Percentiles rank a stretch among this genome's conserved stretches.
phyloP scores from a whole-genome alignment of 148 eudicot species.

The Euryodendron excelsum region DNA sequence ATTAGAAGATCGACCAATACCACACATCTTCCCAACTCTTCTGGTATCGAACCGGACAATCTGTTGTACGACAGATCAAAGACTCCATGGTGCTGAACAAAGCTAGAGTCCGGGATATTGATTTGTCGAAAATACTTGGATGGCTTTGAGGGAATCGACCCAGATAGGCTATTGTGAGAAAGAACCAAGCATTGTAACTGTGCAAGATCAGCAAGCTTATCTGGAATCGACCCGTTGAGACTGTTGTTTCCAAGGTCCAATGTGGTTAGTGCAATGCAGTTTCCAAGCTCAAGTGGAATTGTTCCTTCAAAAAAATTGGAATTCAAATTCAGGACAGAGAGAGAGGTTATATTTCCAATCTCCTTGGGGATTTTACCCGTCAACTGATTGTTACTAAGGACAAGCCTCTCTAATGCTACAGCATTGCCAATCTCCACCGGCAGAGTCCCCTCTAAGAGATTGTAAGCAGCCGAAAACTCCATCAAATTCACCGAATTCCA shows the following conservation, averaged over 20 bases:
- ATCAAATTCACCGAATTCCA: slow-evolving; percentile 40
- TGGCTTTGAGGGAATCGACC: slow-evolving; percentile 33
- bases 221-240: slow-evolving; percentile 42
- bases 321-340: slow-evolving; percentile 47
- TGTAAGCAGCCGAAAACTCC: slow-evolving; percentile 48
- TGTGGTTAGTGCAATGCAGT: slow-evolving; percentile 36
- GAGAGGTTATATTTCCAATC: slow-evolving; percentile 29
- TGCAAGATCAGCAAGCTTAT: slow-evolving; percentile 26
- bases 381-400: slow-evolving; percentile 37
- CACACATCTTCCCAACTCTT: slow-evolving; percentile 41
- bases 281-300: slow-evolving; percentile 41
- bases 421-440: slow-evolving; percentile 41
- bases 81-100: slow-evolving; percentile 49
- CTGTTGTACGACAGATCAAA: slow-evolving; percentile 45
- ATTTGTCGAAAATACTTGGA: slow-evolving; percentile 42
- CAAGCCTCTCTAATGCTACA: slow-evolving; percentile 31
- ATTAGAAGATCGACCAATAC: slow-evolving; percentile 48
- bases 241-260: slow-evolving; percentile 48
- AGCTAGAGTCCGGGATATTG: slow-evolving; percentile 45
- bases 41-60: slow-evolving; percentile 44
- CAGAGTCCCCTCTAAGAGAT: slow-evolving; percentile 37
- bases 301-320: slow-evolving; percentile 37
- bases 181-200: slow-evolving; percentile 52
- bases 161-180: slow-evolving; percentile 42
- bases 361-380: slow-evolving; percentile 35